Evolutionary conservation across 2,329 filamentous ascomycete species (phyloP), one percentile per base, ranked within the genome.

Genomic region (Coniosporium tulheliwenetii): DNA sequence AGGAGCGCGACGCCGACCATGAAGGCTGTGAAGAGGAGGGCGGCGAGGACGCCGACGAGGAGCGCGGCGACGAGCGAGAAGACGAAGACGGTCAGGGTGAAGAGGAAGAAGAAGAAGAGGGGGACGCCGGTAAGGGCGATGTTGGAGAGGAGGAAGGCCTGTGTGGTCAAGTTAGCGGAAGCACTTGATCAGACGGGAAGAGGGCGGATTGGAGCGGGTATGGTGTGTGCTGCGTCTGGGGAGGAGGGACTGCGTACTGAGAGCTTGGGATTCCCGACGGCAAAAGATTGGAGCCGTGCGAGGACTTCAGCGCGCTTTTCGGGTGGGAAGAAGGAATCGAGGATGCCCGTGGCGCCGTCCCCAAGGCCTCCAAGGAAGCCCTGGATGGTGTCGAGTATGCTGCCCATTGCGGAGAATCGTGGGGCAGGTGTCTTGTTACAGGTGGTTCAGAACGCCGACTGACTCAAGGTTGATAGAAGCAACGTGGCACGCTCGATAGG

Each of bases 61-160:
- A 83, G 51, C 10, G 77, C 78, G 29, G 69, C 67, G 35, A 77
- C 60, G 34, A 82, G 54, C 12, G 79, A 72, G 55, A 85, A 71
- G 45, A 77, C 57, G 46, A 79, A 59, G 44, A 78, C 72, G 33
- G 73, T 75, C 34, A 78, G 49, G 41, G 71, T 66, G 64, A 87
- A 85, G 49, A 72, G 63, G 42, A 70, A 47, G 64, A 91, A 89
- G 46, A 86, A 61, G 34, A 77, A 58, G 43, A 87, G 51, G 1
- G 84, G 84, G 10, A 83, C 58, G 43, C 76, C 70, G 10, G 76
- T 77, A 45, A 86, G 68, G 43, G 76, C 56, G 43, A 79, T 51
- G 55, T 87, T 82, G 29, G 71, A 64, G 37, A 73, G 60, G 43
- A 85, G 54, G 56, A 91, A 84, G 43, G 77, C 74, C 81, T 85